A percentile compares a stretch with the other conserved stretches of the same genome.
Evolutionary conservation across 345 rosid genomes (phyloP).

Genomic region (rapeseed (Brassica napus)): DNA sequence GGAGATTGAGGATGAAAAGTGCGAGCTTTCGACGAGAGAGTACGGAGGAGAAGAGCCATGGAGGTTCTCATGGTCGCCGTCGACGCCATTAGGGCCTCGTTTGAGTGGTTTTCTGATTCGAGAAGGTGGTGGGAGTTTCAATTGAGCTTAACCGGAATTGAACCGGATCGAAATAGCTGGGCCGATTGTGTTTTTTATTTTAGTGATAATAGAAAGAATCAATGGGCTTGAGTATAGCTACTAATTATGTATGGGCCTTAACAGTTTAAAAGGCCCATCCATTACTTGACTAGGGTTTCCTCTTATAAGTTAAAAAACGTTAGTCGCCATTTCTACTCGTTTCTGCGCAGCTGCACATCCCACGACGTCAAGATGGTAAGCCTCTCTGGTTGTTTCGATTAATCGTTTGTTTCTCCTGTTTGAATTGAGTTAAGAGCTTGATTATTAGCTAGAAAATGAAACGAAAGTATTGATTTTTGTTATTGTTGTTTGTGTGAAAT

Average conservation of each 20-base stretch:
- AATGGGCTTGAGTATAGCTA: neutral
- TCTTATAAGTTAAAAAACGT: neutral
- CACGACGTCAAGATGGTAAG: constrained; percentile 41
- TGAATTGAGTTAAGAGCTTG: neutral
- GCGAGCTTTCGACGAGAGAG: constrained; percentile 20
- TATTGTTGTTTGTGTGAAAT: neutral
- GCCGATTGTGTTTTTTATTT: neutral
- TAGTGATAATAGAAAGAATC: neutral
- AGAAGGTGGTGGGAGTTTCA: neutral
- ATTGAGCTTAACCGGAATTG: neutral
- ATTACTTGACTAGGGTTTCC: constrained; percentile 21
- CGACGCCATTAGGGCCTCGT: constrained; percentile 29
- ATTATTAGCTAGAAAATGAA: neutral
- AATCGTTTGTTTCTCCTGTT: neutral
- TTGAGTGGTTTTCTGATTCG: constrained; percentile 6
- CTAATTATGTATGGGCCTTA: neutral
- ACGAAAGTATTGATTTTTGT: neutral
- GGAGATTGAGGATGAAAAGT: constrained; percentile 4
- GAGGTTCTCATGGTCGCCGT: constrained; percentile 14
- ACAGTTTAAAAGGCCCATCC: neutral
- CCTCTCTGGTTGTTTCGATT: neutral
- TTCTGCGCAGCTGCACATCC: constrained; percentile 27
- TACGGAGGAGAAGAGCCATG: constrained; percentile 39
- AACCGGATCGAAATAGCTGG: neutral
- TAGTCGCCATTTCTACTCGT: constrained; percentile 8